phyloP scores from a whole-genome alignment of 2,329 filamentous ascomycete species.

The Thielaviopsis ethacetica region DNA sequence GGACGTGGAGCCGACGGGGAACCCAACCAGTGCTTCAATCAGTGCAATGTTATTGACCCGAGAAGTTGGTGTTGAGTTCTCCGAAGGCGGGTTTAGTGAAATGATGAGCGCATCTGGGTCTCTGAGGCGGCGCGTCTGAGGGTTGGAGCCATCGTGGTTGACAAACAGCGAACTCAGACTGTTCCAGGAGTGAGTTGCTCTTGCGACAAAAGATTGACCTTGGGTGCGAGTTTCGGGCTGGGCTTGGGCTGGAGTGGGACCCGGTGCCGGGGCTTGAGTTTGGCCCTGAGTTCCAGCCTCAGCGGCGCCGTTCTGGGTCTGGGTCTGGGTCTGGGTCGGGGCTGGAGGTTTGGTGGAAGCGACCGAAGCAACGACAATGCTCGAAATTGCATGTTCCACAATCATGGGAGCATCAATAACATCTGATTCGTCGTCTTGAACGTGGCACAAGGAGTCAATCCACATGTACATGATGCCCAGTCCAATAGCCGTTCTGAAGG shows the following conservation, averaged over 20 bases:
- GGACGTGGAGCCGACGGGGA: not conserved
- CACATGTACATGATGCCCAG: slow-evolving; percentile 6
- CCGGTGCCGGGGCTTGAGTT: not conserved
- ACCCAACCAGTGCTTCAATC: not conserved
- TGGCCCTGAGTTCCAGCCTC: not conserved
- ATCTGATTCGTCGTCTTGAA: not conserved
- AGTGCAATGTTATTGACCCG: not conserved
- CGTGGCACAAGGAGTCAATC: slow-evolving; percentile 1
- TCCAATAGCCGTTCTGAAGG: slow-evolving; percentile 1
- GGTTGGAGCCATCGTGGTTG: not conserved
- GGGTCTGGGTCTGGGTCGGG: not conserved
- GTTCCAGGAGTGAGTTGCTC: not conserved
- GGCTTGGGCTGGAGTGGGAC: too few species aligned
- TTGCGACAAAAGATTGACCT: too few species aligned
- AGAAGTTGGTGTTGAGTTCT: not conserved
- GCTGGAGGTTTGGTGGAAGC: not conserved
- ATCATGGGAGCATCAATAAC: not conserved
- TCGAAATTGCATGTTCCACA: not conserved
- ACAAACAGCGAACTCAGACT: not conserved
- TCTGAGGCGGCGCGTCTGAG: not conserved
- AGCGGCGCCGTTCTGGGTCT: not conserved
- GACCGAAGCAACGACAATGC: not conserved
- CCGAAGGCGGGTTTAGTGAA: not conserved
- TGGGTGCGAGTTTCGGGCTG: too few species aligned
- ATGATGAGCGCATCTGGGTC: not conserved